A percentile compares a stretch with the other conserved stretches of the same genome.
Conservation (phyloP, 163 green algal genomes). For the Chlamydomonas reinhardtii region DNA sequence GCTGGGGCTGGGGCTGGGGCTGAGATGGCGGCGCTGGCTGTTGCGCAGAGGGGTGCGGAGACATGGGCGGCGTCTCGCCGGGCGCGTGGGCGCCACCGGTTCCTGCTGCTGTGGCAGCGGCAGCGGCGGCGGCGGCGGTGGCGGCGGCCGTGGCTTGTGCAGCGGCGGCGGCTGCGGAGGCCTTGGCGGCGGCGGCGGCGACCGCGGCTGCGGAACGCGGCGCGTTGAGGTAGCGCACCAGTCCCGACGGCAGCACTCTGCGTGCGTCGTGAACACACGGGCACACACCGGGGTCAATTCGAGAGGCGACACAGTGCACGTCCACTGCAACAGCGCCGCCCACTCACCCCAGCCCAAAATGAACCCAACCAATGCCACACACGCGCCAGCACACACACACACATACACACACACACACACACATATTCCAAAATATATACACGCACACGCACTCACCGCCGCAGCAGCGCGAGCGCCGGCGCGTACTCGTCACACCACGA, state of each 20-base stretch:
- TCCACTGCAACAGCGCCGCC: too few species aligned
- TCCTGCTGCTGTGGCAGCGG: neutral
- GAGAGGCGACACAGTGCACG: too few species aligned
- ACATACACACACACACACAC: too few species aligned
- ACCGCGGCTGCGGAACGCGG: neutral
- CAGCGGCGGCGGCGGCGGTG: neutral
- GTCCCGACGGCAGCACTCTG: conserved; percentile 79
- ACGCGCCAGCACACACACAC: too few species aligned
- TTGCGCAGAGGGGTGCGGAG: too few species aligned
- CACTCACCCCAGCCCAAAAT: too few species aligned
- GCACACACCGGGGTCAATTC: too few species aligned
- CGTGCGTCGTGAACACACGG: neutral
- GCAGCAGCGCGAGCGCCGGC: conserved; percentile 80
- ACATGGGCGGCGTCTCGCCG: neutral
- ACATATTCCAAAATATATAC: too few species aligned
- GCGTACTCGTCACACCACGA: conserved; percentile 86
- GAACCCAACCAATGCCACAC: too few species aligned
- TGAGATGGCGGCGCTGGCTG: too few species aligned
- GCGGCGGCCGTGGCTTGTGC: neutral
- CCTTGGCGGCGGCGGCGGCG: neutral
- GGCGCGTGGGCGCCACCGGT: neutral
- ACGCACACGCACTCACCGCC: conserved; percentile 25
- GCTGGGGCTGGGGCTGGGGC: neutral
- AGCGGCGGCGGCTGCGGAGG: neutral
- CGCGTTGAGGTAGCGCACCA: conserved; percentile 80